These are phyloP conservation scores for Eucalyptus brandiana DNA, from an alignment of 345 rosid species.

Conservation along the genomic window DNA sequence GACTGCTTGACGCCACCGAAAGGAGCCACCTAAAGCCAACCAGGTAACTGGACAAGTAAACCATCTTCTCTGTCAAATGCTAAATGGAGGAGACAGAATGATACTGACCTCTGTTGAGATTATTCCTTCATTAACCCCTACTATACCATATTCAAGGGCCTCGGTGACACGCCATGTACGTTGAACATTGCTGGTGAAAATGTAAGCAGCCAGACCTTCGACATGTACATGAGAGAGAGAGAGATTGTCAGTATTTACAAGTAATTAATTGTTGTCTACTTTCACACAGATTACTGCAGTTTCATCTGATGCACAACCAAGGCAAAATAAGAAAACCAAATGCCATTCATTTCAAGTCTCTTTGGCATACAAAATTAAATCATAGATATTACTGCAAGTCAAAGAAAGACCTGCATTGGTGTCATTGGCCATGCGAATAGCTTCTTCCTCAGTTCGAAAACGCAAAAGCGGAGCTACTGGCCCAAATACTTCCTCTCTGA, in stretches of 20 bases:
- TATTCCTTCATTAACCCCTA: slow-evolving; percentile 89
- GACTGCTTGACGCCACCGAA: slow-evolving; percentile 96
- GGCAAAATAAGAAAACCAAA: not conserved
- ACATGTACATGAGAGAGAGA: not conserved
- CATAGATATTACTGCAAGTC: not conserved
- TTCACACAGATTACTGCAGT: not conserved
- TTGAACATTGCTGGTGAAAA: slow-evolving; percentile 80
- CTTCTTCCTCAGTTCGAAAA: slow-evolving; percentile 90
- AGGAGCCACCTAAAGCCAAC: slow-evolving; percentile 73
- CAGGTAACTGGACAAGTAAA: not conserved
- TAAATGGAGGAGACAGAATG: not conserved
- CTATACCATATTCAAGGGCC: slow-evolving; percentile 89
- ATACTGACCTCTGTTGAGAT: slow-evolving; percentile 80
- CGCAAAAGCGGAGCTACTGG: slow-evolving; percentile 86
- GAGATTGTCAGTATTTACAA: not conserved
- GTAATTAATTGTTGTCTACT: not conserved
- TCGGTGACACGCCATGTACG: slow-evolving; percentile 89
- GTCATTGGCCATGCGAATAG: slow-evolving; percentile 68
- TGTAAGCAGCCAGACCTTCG: slow-evolving; percentile 85
- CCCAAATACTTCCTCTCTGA: slow-evolving; percentile 94
- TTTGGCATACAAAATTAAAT: not conserved
- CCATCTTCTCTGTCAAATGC: not conserved
- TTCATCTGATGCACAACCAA: not conserved
- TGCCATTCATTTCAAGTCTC: not conserved
- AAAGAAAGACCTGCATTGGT: slow-evolving; percentile 62